Conservation (phyloP, 306 rosid species). For the Elaeagnus macrophylla region DNA sequence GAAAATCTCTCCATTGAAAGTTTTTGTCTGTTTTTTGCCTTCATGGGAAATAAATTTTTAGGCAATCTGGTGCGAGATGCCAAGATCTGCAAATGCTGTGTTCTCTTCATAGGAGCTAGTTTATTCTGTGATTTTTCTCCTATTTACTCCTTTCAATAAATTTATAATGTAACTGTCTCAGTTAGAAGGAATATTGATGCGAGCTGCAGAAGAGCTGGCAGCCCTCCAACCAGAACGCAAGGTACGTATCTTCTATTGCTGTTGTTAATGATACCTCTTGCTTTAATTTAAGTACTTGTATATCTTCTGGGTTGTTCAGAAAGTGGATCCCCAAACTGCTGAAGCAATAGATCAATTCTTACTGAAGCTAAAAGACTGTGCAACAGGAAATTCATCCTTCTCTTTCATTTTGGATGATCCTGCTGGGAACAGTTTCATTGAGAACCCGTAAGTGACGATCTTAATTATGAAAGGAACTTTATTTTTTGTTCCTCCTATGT, state of each 20-base stretch:
- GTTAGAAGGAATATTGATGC: slow-evolving; percentile 82
- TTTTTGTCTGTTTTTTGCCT: too few species aligned
- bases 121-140: not conserved
- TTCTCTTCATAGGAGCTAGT: too few species aligned
- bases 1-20: too few species aligned
- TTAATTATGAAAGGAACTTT: slow-evolving; percentile 3
- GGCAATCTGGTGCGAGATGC: too few species aligned
- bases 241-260: slow-evolving; percentile 26
- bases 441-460: slow-evolving; percentile 68
- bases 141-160: not conserved
- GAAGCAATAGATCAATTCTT: slow-evolving; percentile 79
- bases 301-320: slow-evolving; percentile 43
- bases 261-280: not conserved
- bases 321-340: slow-evolving; percentile 68
- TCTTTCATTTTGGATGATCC: slow-evolving; percentile 84
- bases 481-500: not conserved
- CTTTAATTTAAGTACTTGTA: slow-evolving; percentile 12
- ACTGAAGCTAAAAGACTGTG: slow-evolving; percentile 68
- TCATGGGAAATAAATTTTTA: too few species aligned
- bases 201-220: slow-evolving; percentile 72
- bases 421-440: slow-evolving; percentile 92
- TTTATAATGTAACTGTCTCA: slow-evolving; percentile 31
- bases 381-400: slow-evolving; percentile 55
- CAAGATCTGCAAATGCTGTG: too few species aligned
- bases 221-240: slow-evolving; percentile 89